Evolutionary conservation across 306 rosid genomes (phyloP).

Genomic region (Canavalia ensiformis): DNA sequence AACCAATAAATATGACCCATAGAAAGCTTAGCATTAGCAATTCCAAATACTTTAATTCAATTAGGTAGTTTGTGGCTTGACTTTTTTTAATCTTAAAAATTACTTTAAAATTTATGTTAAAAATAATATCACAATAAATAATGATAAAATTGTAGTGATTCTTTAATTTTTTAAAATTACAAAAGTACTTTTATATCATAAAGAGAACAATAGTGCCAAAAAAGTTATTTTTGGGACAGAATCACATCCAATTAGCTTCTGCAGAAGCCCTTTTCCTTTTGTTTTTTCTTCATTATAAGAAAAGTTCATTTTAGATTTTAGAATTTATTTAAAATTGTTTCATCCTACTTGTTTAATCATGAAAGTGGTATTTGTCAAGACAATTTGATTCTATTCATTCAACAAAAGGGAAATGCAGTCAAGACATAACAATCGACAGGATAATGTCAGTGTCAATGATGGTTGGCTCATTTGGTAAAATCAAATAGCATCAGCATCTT

Average conservation of each 20-base stretch:
- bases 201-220: background rate
- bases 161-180: background rate
- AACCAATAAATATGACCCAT: background rate
- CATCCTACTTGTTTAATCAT: background rate
- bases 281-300: background rate
- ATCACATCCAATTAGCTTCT: background rate
- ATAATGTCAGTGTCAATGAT: background rate
- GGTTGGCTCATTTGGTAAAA: conserved; percentile 21
- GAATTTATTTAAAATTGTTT: background rate
- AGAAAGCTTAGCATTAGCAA: conserved; percentile 11
- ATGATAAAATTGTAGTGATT: background rate
- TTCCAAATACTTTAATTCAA: conserved; percentile 26
- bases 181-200: background rate
- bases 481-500: background rate
- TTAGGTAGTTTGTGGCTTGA: background rate
- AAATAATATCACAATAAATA: background rate
- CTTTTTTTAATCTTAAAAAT: background rate
- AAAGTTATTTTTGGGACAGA: background rate
- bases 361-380: conserved; percentile 35
- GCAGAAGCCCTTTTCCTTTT: background rate
- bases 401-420: conserved; percentile 37
- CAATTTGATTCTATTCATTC: conserved; percentile 34
- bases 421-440: conserved; percentile 15
- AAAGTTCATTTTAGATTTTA: background rate
- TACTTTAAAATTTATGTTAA: background rate